Base-by-base conservation (phyloP, 495 filamentous ascomycete species). In the Corynascus novoguineensis region DNA sequence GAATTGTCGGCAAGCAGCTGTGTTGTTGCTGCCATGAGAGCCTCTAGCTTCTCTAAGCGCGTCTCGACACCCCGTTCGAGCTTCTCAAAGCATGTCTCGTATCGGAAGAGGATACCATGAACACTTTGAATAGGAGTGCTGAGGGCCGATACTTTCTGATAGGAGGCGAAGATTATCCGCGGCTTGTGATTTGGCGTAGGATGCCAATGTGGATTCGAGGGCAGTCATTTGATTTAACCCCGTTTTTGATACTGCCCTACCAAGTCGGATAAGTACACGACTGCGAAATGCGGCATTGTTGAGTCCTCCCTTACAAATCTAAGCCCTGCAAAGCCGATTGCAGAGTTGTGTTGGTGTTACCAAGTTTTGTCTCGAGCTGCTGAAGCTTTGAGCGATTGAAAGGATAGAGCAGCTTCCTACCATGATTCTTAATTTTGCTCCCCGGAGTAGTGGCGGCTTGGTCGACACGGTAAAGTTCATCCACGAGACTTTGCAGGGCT, bases 331-430 rank as follows among this genome's bases (percentile, higher is more conserved):
- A 38, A 2, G 48, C 48, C 9, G 38, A 15, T 19, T 51, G 48
- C 11, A 51, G 48, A 37, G 31, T 25, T 12, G 4, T 4, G 14
- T 51, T 51, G 8, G 48, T 21, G 19, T 51, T 37, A 12, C 48
- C 19, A 6, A 51, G 48, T n/a, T 12, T 51, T 12, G 34, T 38
- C 14, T 51, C 48, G 4, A 51, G 32, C 19, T 38, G 48, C 4
- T 51, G 32, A 21, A 51, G 17, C 32, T 51, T 51, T n/a, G 32
- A 14, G 10, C 48, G 48, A 27, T 25, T 27, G 21, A 38, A 51
- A 3, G 48, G 48, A 51, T 51, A 51, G 21, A 37, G 48, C 21
- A 51, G 32, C 48, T 35, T 51, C 10, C 27, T 51, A 21, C 31
- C 7, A 5, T 25, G 8, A 8, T 25, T 29, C 32, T 21, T 37